Evolutionary conservation across 2,329 filamentous ascomycete genomes (phyloP).

Genomic region (Clonostachys rhizophaga): DNA sequence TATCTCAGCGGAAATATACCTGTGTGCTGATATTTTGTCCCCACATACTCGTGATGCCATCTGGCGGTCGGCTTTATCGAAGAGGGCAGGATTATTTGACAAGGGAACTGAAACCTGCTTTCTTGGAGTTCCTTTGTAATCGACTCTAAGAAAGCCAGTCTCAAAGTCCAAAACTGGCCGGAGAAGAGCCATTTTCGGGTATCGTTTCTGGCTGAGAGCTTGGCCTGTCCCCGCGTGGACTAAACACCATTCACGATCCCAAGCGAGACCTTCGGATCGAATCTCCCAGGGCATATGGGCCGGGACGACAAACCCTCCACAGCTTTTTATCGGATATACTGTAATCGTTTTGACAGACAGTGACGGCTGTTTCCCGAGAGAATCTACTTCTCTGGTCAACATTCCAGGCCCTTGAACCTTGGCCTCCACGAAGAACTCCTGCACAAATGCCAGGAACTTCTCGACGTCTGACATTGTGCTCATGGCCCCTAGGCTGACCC

Average conservation of each 20-base stretch:
- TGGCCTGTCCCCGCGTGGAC: constrained; percentile 81
- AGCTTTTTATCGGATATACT: constrained; percentile 94
- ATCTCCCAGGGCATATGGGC: constrained; percentile 66
- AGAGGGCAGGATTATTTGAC: constrained; percentile 60
- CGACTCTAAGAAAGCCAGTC: constrained; percentile 59
- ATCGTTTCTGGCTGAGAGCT: constrained; percentile 82
- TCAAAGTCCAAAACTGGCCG: constrained; percentile 70
- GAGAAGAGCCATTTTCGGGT: constrained; percentile 83
- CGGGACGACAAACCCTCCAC: constrained; percentile 72
- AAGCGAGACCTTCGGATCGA: constrained; percentile 75
- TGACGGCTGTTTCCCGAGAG: neutral
- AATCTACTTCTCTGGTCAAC: neutral
- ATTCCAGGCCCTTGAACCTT: neutral
- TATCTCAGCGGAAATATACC: constrained; percentile 63
- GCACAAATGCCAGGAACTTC: constrained; percentile 65
- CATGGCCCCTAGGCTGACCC: constrained; percentile 87
- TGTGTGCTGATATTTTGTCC: constrained; percentile 66
- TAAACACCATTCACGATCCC: constrained; percentile 97
- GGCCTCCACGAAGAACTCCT: constrained; percentile 55
- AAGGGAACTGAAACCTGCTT: constrained; percentile 50
- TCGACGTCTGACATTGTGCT: constrained; percentile 73
- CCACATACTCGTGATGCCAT: constrained; percentile 73
- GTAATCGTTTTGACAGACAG: constrained; percentile 56
- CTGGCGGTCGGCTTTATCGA: constrained; percentile 32
- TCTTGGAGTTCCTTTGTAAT: constrained; percentile 3